Base-by-base conservation (phyloP, 495 filamentous ascomycete genomes). In the Melanomma pulvis-pyrius region DNA sequence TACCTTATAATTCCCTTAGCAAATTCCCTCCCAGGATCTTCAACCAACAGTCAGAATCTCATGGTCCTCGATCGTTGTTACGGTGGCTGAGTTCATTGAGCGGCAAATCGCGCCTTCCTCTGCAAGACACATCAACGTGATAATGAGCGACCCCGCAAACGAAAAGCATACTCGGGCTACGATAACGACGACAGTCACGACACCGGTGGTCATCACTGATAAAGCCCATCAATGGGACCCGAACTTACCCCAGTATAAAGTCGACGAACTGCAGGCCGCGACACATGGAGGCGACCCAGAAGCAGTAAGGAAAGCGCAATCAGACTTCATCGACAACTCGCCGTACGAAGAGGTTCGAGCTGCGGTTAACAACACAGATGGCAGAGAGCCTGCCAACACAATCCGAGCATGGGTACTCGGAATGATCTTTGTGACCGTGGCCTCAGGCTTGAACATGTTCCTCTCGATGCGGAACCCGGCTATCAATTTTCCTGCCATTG, bases 331-430 rank as follows among this genome's bases (percentile, higher is more conserved):
- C 59, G 86, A 91, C 46, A 83, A 90, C 70, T 90, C 87, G 22
- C 87, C 87, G 19, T 91, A 91, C 64, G 85, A 87, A 44, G 86
- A 91, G 73, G 90, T 88, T 51, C 79, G 84, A 30, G 84, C 84
- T 13, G 82, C 84, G 12, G 86, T 88, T 0, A 82, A 78, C 13
- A 76, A 74, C 32, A 51, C 24, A 19, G 69, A 69, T 70, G 67
- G 80, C 82, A 83, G 86, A 49, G 80, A 88, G 52, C 82, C 84
- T 29, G 80, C 79, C 59, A 90, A 89, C 71, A 91, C 88, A 26
- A 81, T 91, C 50, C 86, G 88, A 22, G 88, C 88, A 25, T 91
- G 88, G 88, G 74, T 82, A 6, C 85, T 91, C 65, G 88, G 88
- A n/a, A 62, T 91, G 70, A 28, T 90, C 17, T 74, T 84, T 36